Conservation (phyloP, 169 alveolate genomes). For the Cryptosporidium muris region DNA sequence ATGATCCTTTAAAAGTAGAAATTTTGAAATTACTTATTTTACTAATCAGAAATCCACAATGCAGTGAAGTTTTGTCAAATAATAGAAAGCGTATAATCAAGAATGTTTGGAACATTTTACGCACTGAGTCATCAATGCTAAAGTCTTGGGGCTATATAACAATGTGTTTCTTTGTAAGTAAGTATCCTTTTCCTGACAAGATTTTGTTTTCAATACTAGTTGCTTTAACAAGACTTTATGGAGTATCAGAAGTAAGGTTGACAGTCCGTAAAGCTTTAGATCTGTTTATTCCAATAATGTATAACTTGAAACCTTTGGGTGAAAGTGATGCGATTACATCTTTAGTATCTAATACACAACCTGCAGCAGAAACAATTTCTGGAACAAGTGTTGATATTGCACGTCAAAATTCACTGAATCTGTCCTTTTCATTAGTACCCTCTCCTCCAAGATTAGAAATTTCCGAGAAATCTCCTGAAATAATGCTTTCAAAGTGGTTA, state of each 20-base stretch:
- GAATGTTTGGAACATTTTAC: constrained; percentile 58
- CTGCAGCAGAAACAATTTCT: neutral
- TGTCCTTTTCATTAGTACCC: constrained; percentile 26
- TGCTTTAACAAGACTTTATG: constrained; percentile 55
- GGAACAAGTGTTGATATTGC: neutral
- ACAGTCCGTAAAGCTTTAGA: constrained; percentile 44
- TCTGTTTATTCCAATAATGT: constrained; percentile 39
- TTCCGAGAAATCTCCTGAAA: constrained; percentile 48
- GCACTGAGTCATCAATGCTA: constrained; percentile 60
- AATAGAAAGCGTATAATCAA: constrained; percentile 55
- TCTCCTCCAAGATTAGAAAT: constrained; percentile 49
- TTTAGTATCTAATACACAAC: neutral
- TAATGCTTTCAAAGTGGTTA: constrained; percentile 48
- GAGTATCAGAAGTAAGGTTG: constrained; percentile 65
- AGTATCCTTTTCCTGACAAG: constrained; percentile 66
- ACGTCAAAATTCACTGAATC: neutral
- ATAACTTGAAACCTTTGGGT: constrained; percentile 16
- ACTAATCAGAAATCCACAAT: constrained; percentile 17
- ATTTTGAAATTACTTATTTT: constrained; percentile 38
- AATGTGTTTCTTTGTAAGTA: constrained; percentile 62
- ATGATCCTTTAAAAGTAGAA: constrained; percentile 62
- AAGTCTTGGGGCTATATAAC: constrained; percentile 69
- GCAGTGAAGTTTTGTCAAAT: neutral
- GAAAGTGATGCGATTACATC: neutral
- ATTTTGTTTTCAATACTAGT: constrained; percentile 59